Evolutionary conservation across 148 eudicot species (phyloP), one percentile per base, ranked within the genome.

Genomic region (Cornus florida): DNA sequence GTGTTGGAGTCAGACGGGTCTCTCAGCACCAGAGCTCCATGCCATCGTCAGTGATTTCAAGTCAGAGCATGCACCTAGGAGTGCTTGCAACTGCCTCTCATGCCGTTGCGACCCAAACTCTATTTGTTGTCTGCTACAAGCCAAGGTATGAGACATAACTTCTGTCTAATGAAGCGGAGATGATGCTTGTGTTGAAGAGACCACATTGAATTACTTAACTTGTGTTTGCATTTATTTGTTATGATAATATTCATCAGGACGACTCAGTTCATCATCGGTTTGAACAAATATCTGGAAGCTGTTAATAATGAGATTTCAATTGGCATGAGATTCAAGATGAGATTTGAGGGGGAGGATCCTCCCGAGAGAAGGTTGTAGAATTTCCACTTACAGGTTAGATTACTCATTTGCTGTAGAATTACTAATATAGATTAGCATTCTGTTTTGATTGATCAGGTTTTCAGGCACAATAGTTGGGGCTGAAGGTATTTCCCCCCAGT

Each of bases 1-100:
- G 98, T 9, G 98, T 91, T 74, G 99, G 99, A 31, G 92, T 97
- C 71, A 86, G 97, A 62, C 94, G 96, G 66, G 90, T 80, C 76
- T 82, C 97, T 50, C 92, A 88, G 32, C 97, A 97, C 60, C 92
- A 89, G 76, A 90, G 86, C 83, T 86, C 89, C 75, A 91, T 97
- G 92, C 97, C 99, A 5, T 84, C 95, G 1, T 97, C 99, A 53
- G 95, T 97, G 72, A 97, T 97, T 79, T 97, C 99, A 16, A 90
- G 98, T 76, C 95, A 92, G 76, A 97, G 97, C 86, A 97, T 97
- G 99, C 99, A 92, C 77, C 86, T 94, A 28, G 99, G 99, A 83
- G 97, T 97, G 64, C 97, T 97, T 75, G 99, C 99, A 48, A 97
- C 99, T 59, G 98, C 99, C 77, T 90, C 92, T 74, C 99, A 97